Percentiles rank a stretch among this genome's conserved stretches.
Conservation (phyloP, 495 filamentous ascomycete genomes). For the Halenospora varia region DNA sequence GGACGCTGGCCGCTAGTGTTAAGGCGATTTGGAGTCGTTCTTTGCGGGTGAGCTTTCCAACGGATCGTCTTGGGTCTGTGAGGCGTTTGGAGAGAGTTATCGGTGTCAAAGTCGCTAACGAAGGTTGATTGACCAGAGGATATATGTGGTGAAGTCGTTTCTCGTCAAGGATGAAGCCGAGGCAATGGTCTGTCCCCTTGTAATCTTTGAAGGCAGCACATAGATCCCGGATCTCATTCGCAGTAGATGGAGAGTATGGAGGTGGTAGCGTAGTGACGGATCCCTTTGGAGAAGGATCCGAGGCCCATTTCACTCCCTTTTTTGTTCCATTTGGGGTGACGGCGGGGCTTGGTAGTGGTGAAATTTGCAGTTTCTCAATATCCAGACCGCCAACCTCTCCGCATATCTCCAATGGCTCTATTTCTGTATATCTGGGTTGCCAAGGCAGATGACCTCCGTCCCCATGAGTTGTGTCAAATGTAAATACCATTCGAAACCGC, state of each 20-base stretch:
- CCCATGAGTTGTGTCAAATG: slow-evolving; percentile 10
- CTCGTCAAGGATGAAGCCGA: slow-evolving; percentile 8
- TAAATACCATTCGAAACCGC: neutral
- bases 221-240: neutral
- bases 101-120: neutral
- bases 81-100: neutral
- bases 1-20: slow-evolving; percentile 19
- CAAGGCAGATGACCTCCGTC: neutral
- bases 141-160: slow-evolving; percentile 4
- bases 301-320: neutral
- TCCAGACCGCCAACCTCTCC: neutral
- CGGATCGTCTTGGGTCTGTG: neutral
- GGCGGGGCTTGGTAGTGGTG: neutral
- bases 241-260: neutral
- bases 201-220: neutral
- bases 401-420: neutral
- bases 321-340: neutral
- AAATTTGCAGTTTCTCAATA: neutral
- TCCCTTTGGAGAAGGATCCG: no score
- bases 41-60: neutral
- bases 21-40: slow-evolving; percentile 23
- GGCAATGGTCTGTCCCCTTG: neutral
- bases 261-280: slow-evolving; percentile 9
- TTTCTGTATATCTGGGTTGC: neutral
- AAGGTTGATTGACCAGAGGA: neutral